Base-by-base conservation (phyloP, 345 rosid species). In the Bruguiera gymnorhiza region DNA sequence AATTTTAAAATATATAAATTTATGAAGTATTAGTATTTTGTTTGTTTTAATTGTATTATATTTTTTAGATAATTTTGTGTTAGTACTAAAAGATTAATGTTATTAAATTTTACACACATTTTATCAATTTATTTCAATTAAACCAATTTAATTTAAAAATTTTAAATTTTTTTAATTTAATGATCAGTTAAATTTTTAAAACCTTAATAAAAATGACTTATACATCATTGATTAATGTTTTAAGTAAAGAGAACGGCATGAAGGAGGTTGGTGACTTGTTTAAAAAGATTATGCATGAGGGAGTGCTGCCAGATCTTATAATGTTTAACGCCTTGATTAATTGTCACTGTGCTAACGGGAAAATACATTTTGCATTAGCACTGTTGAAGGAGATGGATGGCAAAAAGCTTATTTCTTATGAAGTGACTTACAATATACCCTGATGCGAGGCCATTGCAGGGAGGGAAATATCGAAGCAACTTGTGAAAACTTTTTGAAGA, bases 381-480 rank as follows among this genome's bases (percentile, higher is more conserved):
- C 67, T 95, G 23, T 74, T 95, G 78, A 82, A 81, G 63, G 87
- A 88, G 83, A 87, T 95, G 97, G 91, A 95, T 19, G 63, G 61
- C 70, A 79, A 80, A 81, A 87, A 75, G 60, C 77, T 92, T n/a
- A 6, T 62, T 70, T 96, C 96, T 4, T 93, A 95, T 76, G 99
- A 95, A 46, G 91, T 90, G 76, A 95, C 99, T 2, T 92, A 82
- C 73, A 92, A 95, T 78, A 95, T 77, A 87, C 93, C 56, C 78
- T 90, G 60, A 90, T 95, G 96, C 81, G 83, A 48, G 99, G 97
- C 29, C 87, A 48, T 20, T 95, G 93, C 76, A 82, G 76, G 78
- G 85, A 85, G 76, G 97, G 92, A 1, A 95, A 85, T 69, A 88
- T 95, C 2, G 89, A 89, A 78, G 87, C 87, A 84, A 97, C 97